A percentile compares a stretch with the other conserved stretches of the same genome.
Conservation (phyloP, 805 yeast species). For the Candida xyloterini region DNA sequence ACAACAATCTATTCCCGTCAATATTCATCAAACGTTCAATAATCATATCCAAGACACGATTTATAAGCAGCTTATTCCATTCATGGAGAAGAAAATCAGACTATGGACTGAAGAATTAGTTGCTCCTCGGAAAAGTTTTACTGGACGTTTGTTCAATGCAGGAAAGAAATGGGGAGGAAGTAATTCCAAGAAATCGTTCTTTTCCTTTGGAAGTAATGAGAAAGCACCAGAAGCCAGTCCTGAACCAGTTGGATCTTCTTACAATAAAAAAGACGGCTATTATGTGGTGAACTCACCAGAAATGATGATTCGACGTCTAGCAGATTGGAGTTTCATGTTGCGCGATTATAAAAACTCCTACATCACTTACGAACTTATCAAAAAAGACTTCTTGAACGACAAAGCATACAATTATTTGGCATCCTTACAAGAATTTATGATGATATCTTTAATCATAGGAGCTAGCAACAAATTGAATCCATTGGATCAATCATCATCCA, state of each 20-base stretch:
- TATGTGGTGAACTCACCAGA: constrained; percentile 66
- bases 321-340: constrained; percentile 91
- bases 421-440: constrained; percentile 84
- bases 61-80: constrained; percentile 60
- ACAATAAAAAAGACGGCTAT: constrained; percentile 50
- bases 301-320: constrained; percentile 73
- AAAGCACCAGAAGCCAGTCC: constrained; percentile 3
- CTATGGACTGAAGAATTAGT: constrained; percentile 83
- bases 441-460: constrained; percentile 65
- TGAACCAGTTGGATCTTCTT: constrained; percentile 25
- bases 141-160: constrained; percentile 66
- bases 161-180: constrained; percentile 53
- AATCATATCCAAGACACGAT: constrained; percentile 46
- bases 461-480: constrained; percentile 46
- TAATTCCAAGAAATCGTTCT: constrained; percentile 31
- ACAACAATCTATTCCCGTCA: constrained; percentile 12
- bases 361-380: constrained; percentile 75
- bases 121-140: constrained; percentile 70
- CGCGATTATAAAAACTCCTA: constrained; percentile 84
- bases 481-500: constrained; percentile 21
- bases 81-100: constrained; percentile 78
- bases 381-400: constrained; percentile 72
- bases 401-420: constrained; percentile 82
- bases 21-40: constrained; percentile 30
- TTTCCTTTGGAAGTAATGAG: constrained; percentile 29